phyloP scores from a whole-genome alignment of 306 rosid genomes.

The Calophaca sinica region DNA sequence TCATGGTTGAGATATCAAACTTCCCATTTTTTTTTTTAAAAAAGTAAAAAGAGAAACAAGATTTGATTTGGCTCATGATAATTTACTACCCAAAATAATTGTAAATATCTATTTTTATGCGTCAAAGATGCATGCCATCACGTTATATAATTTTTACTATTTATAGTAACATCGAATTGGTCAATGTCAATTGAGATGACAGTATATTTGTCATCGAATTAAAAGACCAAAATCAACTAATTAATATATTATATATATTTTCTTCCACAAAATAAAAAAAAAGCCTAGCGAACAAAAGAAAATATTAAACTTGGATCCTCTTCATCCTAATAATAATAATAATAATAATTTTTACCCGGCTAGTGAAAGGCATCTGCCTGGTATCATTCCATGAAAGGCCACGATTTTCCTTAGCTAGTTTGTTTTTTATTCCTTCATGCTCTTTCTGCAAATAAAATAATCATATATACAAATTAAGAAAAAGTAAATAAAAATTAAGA shows the following conservation, averaged over 20 bases:
- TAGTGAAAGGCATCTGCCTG: slow-evolving; percentile 70
- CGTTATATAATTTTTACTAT: not conserved
- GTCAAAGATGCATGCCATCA: not conserved
- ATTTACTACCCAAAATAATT: too few species aligned
- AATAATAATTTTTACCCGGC: slow-evolving; percentile 50
- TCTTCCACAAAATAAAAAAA: not conserved
- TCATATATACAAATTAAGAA: not conserved
- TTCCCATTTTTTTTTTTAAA: too few species aligned
- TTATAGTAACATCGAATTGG: slow-evolving; percentile 16
- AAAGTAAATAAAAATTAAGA: not conserved
- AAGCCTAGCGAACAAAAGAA: too few species aligned
- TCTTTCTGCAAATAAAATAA: slow-evolving; percentile 62
- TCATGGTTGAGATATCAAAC: too few species aligned
- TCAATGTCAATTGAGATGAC: not conserved
- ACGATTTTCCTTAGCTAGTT: slow-evolving; percentile 52
- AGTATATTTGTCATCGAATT: not conserved
- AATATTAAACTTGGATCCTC: too few species aligned
- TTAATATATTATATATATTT: too few species aligned
- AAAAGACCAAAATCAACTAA: too few species aligned
- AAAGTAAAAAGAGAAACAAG: too few species aligned
- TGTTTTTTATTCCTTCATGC: slow-evolving; percentile 67
- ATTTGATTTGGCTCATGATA: too few species aligned
- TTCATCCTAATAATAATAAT: not conserved
- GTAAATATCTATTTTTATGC: not conserved
- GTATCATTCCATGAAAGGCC: slow-evolving; percentile 88